Percentiles rank a stretch among this genome's conserved stretches.
These are phyloP conservation scores for Globisporangium barbulae DNA, from an alignment of 352 stramenopile genomes.

Conservation along the genomic window DNA sequence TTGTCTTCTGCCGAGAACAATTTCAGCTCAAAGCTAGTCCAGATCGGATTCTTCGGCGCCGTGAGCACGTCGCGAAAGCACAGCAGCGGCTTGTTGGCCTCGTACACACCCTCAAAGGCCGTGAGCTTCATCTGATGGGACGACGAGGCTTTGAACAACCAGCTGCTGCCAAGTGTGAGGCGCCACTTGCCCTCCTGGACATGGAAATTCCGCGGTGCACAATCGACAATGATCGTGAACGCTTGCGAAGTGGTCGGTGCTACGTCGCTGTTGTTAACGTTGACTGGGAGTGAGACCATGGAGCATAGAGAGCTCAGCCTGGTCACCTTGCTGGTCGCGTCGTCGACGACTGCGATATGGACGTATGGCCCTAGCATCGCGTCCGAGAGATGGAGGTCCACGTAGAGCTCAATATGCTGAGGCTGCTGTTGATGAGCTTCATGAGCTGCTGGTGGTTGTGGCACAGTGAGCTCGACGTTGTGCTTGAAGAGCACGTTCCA, in stretches of 20 bases:
- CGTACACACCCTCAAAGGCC: slow-evolving; percentile 47
- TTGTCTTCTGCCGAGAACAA: slow-evolving; percentile 17
- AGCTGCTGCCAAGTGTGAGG: slow-evolving; percentile 51
- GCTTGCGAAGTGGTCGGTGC: background rate
- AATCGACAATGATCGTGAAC: slow-evolving; percentile 69
- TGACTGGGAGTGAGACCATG: slow-evolving; percentile 18
- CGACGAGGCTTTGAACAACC: slow-evolving; percentile 34
- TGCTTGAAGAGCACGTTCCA: slow-evolving; percentile 73
- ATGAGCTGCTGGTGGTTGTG: background rate
- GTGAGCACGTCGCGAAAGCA: slow-evolving; percentile 64
- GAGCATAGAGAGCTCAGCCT: slow-evolving; percentile 32
- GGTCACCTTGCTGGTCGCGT: slow-evolving; percentile 32
- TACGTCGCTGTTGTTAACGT: background rate
- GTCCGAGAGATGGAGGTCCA: slow-evolving; percentile 65
- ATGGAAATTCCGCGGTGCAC: slow-evolving; percentile 22
- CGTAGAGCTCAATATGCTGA: slow-evolving; percentile 27
- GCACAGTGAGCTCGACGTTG: slow-evolving; percentile 33
- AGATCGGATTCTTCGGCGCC: slow-evolving; percentile 37
- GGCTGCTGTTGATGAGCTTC: background rate
- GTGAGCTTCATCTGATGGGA: slow-evolving; percentile 39
- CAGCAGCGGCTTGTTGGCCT: slow-evolving; percentile 61
- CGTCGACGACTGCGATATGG: slow-evolving; percentile 49
- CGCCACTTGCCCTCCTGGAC: slow-evolving; percentile 54
- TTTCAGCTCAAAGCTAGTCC: slow-evolving; percentile 46
- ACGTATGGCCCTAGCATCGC: slow-evolving; percentile 37